Evolutionary conservation across 129 eudicot species (phyloP), one percentile per base, ranked within the genome.

Genomic region (Artemisia annua): DNA sequence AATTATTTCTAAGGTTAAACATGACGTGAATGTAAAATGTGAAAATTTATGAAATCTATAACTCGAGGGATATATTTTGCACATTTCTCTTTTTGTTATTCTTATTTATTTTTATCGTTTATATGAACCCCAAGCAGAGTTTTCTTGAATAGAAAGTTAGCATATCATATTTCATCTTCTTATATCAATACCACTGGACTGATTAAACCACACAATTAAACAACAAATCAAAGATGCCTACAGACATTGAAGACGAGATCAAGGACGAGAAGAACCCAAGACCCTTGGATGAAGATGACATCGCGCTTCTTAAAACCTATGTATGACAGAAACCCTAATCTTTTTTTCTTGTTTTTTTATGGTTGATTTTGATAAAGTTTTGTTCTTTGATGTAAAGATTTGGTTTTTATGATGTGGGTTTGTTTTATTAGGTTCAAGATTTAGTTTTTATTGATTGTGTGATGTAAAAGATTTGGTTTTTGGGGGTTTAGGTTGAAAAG

Each of bases 251-350:
- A 78, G 96, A 86, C 10, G 90, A 87, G 83, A 83, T 92, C 89
- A 87, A 87, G 88, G 96, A 92, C 80, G 96, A 92, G 87, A 92
- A 89, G 83, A 92, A 89, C 79, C 96, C 96, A 1, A 79, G 66
- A 12, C 98, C 98, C n/a, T 96, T 92, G 13, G 98, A 92, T 52
- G 98, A 87, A 52, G 96, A 87, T 74, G 98, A 92, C 69, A 92
- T 92, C 14, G 96, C 96, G n/a, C 88, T 92, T 48, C 91, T 92
- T 80, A 92, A 92, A 68, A 92, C 98, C 54, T 92, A 92, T 82
- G 96, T 89, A 82, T 46, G 53, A 43, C 22, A 24, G 0, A 43
- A 20, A 10, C 20, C 44, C 52, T 17, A 59, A 60, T 60, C 44
- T 9, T 7, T 3, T 18, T 61, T 6, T n/a, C 49, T 43, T 54